Evolutionary conservation across 768 basidiomycete genomes (phyloP).

Genomic region (Inosperma sp.): DNA sequence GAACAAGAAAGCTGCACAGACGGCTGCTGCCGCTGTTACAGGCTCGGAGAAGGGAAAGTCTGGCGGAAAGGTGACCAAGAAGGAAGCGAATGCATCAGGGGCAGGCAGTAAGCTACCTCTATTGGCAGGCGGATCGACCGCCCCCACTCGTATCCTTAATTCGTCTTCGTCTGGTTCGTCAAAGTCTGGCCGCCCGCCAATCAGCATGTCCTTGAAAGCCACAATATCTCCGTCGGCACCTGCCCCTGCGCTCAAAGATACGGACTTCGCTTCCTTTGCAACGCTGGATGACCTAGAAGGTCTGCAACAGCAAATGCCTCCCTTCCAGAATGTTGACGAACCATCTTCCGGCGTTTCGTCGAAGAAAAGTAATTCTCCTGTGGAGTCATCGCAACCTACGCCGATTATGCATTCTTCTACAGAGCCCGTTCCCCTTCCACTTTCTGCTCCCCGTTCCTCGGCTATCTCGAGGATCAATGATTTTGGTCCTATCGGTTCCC

Average conservation of each 20-base stretch:
- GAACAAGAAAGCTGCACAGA: conserved; percentile 92
- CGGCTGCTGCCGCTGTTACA: conserved; percentile 44
- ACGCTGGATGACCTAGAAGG: conserved; percentile 53
- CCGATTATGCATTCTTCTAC: conserved; percentile 24
- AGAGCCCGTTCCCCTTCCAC: conserved; percentile 49
- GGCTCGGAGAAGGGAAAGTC: conserved; percentile 25
- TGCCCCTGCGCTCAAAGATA: conserved; percentile 71
- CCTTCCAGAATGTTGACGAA: conserved; percentile 25
- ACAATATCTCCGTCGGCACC: conserved; percentile 73
- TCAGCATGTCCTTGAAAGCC: conserved; percentile 66
- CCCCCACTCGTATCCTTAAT: conserved; percentile 51
- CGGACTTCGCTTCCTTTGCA: conserved; percentile 67
- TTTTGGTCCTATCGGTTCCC: conserved; percentile 82
- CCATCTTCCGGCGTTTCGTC: conserved; percentile 4
- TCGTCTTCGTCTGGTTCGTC: conserved; percentile 22
- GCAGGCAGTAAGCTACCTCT: conserved; percentile 37
- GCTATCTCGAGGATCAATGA: conserved; percentile 43
- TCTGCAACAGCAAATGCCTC: conserved; percentile 24
- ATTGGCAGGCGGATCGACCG: conserved; percentile 57
- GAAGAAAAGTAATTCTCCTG: not conserved
- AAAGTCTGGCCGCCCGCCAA: conserved; percentile 48
- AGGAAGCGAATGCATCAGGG: conserved; percentile 18
- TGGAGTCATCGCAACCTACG: conserved; percentile 16
- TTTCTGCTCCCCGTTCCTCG: conserved; percentile 51
- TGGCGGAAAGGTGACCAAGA: conserved; percentile 35